Evolutionary conservation across 2,329 filamentous ascomycete species (phyloP).

Genomic region (Verticillium albo-atrum): DNA sequence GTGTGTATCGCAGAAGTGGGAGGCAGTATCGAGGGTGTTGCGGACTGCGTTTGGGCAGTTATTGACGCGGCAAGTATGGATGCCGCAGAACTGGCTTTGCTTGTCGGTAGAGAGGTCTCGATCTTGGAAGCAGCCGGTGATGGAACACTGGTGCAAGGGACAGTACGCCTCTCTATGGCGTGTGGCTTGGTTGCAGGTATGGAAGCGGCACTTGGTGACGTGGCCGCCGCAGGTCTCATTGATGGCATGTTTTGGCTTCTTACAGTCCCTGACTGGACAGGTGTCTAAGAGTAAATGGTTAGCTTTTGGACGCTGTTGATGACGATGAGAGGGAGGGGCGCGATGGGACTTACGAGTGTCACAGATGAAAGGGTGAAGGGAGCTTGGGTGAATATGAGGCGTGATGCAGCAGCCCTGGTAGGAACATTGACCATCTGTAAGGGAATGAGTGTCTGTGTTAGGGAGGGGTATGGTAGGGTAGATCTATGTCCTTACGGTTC

Average conservation of each 20-base stretch:
- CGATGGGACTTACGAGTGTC: not conserved
- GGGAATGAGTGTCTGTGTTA: not conserved
- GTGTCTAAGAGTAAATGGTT: not conserved
- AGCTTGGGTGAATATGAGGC: not conserved
- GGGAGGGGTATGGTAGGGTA: not conserved
- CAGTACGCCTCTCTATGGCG: not conserved
- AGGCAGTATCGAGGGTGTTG: not conserved
- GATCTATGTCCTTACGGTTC: not conserved
- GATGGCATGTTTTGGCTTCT: not conserved
- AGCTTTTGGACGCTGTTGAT: too few species aligned
- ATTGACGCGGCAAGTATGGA: not conserved
- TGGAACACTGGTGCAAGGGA: not conserved
- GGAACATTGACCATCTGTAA: not conserved
- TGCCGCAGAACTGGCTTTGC: not conserved
- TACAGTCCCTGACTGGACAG: not conserved
- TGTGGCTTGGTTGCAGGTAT: not conserved
- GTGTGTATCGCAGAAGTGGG: not conserved
- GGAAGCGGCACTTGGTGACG: not conserved
- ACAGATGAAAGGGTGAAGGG: not conserved
- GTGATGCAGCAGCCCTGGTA: not conserved
- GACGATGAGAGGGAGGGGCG: too few species aligned
- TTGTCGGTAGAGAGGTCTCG: not conserved
- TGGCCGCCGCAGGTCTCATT: not conserved
- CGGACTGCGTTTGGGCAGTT: not conserved
- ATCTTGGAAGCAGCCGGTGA: not conserved